phyloP scores from a whole-genome alignment of 768 basidiomycete genomes.

The Boletellus emodensis region DNA sequence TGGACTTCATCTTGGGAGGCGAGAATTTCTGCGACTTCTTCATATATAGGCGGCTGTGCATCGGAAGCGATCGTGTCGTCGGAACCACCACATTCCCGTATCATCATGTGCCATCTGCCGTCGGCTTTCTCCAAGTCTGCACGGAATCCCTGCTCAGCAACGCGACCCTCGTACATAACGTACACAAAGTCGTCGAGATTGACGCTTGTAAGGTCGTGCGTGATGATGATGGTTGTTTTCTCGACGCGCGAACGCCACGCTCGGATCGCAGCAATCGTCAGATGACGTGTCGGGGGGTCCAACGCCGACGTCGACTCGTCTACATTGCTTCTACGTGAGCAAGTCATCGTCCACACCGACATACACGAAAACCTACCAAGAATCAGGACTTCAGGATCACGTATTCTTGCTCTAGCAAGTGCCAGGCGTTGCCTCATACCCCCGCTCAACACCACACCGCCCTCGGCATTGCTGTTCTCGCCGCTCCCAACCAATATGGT shows the following conservation, averaged over 20 bases:
- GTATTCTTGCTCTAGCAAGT: conserved; percentile 78
- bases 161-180: conserved; percentile 74
- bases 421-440: conserved; percentile 91
- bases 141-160: conserved; percentile 88
- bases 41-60: conserved; percentile 26
- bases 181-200: conserved; percentile 79
- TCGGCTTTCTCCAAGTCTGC: conserved; percentile 60
- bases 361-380: conserved; percentile 58
- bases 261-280: conserved; percentile 73
- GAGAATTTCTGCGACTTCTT: conserved; percentile 44
- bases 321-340: conserved; percentile 23
- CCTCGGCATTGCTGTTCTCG: conserved; percentile 40
- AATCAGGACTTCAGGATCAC: conserved; percentile 85
- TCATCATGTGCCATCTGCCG: conserved; percentile 74
- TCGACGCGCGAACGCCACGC: conserved; percentile 57
- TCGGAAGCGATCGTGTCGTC: conserved; percentile 36
- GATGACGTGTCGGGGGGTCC: conserved; percentile 80
- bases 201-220: conserved; percentile 91
- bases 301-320: conserved; percentile 82
- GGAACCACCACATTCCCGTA: conserved; percentile 56
- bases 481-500: conserved; percentile 49
- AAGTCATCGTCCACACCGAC: not conserved
- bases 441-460: conserved; percentile 78
- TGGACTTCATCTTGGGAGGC: conserved; percentile 43
- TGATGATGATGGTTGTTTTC: conserved; percentile 62